Percentiles rank a stretch among this genome's conserved stretches.
phyloP scores from a whole-genome alignment of 208 protist genomes.

The Crithidia brevicula region DNA sequence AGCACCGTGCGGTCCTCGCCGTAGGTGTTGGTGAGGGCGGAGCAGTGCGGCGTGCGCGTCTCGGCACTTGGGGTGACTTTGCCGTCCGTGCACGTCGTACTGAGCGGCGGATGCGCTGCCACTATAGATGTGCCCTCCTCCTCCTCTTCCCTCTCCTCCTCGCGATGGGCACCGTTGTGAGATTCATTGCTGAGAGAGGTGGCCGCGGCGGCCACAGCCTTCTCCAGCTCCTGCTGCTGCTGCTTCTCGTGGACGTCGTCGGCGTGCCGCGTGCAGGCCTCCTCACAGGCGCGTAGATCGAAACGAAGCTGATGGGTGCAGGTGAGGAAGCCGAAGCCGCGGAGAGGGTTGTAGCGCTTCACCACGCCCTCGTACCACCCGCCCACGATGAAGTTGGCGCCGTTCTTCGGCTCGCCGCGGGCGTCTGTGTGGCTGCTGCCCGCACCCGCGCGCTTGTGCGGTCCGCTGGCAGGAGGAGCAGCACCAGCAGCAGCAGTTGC shows the following conservation, averaged over 20 bases:
- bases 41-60: neutral
- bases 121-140: too few species aligned
- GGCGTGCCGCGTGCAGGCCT: slow-evolving; percentile 21
- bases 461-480: neutral
- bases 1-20: neutral
- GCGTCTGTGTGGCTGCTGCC: neutral
- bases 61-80: neutral
- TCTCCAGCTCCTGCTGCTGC: slow-evolving; percentile 12
- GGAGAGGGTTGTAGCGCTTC: slow-evolving; percentile 79
- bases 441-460: neutral
- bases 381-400: slow-evolving; percentile 42
- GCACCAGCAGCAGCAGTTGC: neutral
- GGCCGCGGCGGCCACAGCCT: slow-evolving; percentile 6
- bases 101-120: neutral
- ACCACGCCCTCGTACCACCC: slow-evolving; percentile 68
- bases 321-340: slow-evolving; percentile 76
- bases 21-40: neutral
- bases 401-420: slow-evolving; percentile 36
- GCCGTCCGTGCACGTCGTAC: neutral
- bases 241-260: slow-evolving; percentile 21
- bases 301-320: slow-evolving; percentile 42
- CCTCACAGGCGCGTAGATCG: slow-evolving; percentile 28
- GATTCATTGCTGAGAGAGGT: neutral
- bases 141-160: slow-evolving; percentile 13
- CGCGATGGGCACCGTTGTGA: neutral